These are phyloP conservation scores for Podospora anserina DNA, from an alignment of 495 filamentous ascomycete genomes.

Conservation along the genomic window DNA sequence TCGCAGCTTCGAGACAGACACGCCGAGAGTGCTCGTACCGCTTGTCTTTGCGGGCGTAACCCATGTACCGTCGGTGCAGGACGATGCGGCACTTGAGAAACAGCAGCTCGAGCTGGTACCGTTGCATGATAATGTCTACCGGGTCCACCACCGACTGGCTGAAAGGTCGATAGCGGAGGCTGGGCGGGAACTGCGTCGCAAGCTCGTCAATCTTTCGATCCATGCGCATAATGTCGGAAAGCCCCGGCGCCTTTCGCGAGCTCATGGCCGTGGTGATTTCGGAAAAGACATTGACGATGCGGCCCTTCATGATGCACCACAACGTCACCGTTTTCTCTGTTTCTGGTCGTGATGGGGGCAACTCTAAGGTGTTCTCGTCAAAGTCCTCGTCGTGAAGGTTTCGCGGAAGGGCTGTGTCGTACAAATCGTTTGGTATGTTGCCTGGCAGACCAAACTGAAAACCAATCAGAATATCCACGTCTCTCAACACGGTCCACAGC, in stretches of 20 bases:
- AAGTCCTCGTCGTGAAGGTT: slow-evolving; percentile 42
- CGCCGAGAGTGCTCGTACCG: slow-evolving; percentile 36
- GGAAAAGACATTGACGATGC: slow-evolving; percentile 26
- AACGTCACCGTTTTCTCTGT: slow-evolving; percentile 31
- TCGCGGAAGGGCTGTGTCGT: slow-evolving; percentile 38
- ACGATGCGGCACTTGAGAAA: slow-evolving; percentile 33
- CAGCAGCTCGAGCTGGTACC: slow-evolving; percentile 33
- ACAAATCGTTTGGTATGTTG: slow-evolving; percentile 25
- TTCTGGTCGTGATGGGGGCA: slow-evolving; percentile 39
- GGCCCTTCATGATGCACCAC: slow-evolving; percentile 27
- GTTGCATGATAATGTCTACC: slow-evolving; percentile 33
- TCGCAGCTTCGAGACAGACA: slow-evolving; percentile 36
- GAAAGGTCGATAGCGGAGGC: slow-evolving; percentile 21
- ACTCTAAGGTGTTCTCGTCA: slow-evolving; percentile 27
- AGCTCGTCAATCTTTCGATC: slow-evolving; percentile 33
- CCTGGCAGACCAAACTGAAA: slow-evolving; percentile 34
- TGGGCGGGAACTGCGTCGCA: slow-evolving; percentile 23
- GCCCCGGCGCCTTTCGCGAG: slow-evolving; percentile 24
- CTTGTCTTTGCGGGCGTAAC: slow-evolving; percentile 29
- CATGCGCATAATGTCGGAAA: slow-evolving; percentile 32
- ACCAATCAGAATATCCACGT: slow-evolving; percentile 28
- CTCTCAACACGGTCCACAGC: slow-evolving; percentile 33
- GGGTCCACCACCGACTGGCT: slow-evolving; percentile 29
- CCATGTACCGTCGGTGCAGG: slow-evolving; percentile 35
- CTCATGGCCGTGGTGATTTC: slow-evolving; percentile 26